phyloP scores from a whole-genome alignment of 345 rosid genomes.

The Eucalyptus microcorys region DNA sequence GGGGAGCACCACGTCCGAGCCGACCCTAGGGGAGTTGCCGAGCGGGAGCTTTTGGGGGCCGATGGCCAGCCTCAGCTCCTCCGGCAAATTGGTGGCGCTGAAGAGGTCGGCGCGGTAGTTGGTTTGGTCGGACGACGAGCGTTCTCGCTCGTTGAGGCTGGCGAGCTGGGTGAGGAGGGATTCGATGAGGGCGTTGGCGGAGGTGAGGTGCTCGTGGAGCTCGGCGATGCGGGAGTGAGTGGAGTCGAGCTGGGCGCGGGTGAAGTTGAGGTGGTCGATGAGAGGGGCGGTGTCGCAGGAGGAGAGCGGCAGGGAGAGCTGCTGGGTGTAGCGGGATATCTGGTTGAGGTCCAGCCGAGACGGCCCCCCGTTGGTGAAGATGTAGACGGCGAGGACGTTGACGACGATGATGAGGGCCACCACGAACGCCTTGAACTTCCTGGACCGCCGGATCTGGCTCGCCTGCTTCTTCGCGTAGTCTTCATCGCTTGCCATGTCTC shows the following conservation, averaged over 20 bases:
- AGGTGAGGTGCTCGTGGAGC: slow-evolving; percentile 11
- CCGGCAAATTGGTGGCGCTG: background rate
- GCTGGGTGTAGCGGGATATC: background rate
- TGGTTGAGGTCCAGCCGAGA: background rate
- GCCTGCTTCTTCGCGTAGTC: background rate
- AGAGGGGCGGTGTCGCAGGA: background rate
- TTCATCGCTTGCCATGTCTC: background rate
- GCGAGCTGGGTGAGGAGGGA: slow-evolving; percentile 11
- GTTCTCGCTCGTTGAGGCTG: background rate
- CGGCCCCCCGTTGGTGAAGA: background rate
- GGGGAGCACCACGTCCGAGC: slow-evolving; percentile 19
- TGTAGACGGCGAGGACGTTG: background rate
- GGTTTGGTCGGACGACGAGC: background rate
- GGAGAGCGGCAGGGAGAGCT: background rate
- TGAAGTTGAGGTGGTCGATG: slow-evolving; percentile 2
- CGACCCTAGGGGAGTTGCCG: slow-evolving; percentile 14
- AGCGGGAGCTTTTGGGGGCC: slow-evolving; percentile 31
- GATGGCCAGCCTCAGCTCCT: slow-evolving; percentile 22
- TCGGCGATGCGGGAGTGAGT: slow-evolving; percentile 9
- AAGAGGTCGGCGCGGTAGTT: background rate
- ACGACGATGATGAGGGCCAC: background rate
- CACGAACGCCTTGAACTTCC: background rate
- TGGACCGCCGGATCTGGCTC: background rate
- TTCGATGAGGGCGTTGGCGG: slow-evolving; percentile 19
- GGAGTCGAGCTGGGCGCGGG: slow-evolving; percentile 11